These are phyloP conservation scores for Forsythia viridissima DNA, from an alignment of 257 asterid genomes.

Conservation along the genomic window DNA sequence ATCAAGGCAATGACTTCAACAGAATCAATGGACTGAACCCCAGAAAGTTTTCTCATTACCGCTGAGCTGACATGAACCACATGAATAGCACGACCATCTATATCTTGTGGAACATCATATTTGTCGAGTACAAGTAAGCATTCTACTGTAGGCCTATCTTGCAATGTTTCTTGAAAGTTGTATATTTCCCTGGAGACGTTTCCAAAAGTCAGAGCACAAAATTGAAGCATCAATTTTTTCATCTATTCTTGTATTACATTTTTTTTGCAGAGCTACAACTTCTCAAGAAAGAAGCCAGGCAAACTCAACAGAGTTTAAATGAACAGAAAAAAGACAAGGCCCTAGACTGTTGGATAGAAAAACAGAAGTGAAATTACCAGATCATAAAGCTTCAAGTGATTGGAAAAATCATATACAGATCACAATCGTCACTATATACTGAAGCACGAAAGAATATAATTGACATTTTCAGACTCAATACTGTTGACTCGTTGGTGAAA, in stretches of 20 bases:
- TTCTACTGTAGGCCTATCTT: slow-evolving; percentile 48
- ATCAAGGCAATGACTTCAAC: slow-evolving; percentile 70
- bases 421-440: background rate
- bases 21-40: slow-evolving; percentile 79
- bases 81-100: slow-evolving; percentile 34
- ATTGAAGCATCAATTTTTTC: background rate
- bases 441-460: background rate
- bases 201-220: background rate
- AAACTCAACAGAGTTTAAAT: background rate
- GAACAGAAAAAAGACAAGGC: background rate
- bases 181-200: slow-evolving; percentile 67
- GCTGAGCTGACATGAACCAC: slow-evolving; percentile 57
- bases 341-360: background rate
- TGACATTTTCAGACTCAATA: background rate
- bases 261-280: background rate
- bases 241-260: background rate
- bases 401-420: background rate
- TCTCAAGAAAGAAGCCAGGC: background rate
- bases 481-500: too few relatives aligned
- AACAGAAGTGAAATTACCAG: background rate
- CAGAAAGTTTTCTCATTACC: slow-evolving; percentile 79
- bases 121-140: slow-evolving; percentile 73
- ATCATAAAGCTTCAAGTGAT: background rate
- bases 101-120: slow-evolving; percentile 57
- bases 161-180: slow-evolving; percentile 39